phyloP scores from a whole-genome alignment of 495 filamentous ascomycete species.

The Clohesyomyces aquaticus region DNA sequence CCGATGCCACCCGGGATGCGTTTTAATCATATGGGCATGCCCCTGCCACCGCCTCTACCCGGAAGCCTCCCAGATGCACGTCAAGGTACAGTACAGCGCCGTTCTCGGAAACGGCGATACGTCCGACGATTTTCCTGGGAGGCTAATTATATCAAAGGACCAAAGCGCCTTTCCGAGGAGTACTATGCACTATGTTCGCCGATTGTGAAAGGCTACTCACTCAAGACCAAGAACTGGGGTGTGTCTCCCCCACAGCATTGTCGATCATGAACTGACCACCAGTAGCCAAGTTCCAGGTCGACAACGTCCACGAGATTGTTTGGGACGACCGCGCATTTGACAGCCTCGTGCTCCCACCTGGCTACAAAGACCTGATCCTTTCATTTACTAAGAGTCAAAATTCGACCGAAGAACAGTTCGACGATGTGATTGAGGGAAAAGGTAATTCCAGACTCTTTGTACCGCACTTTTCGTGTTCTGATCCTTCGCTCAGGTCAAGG shows the following conservation, averaged over 20 bases:
- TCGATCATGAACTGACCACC: conserved; percentile 45
- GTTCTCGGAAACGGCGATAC: background rate
- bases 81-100: too few relatives aligned
- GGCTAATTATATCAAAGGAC: conserved; percentile 11
- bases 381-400: conserved; percentile 56
- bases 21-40: background rate
- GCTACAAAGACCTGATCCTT: conserved; percentile 54
- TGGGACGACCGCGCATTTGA: conserved; percentile 52
- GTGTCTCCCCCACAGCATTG: background rate
- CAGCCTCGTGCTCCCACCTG: conserved; percentile 50
- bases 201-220: conserved; percentile 48
- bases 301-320: conserved; percentile 47
- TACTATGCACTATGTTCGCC: conserved; percentile 43
- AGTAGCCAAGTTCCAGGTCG: conserved; percentile 44
- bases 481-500: conserved; percentile 34
- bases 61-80: too few relatives aligned
- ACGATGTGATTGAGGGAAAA: conserved; percentile 59
- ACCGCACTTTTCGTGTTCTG: conserved; percentile 2
- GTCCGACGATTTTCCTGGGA: background rate
- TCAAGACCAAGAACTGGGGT: conserved; percentile 42
- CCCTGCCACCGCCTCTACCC: conserved; percentile 3
- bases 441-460: conserved; percentile 30
- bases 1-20: conserved; percentile 9
- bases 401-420: conserved; percentile 48
- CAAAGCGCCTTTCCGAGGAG: conserved; percentile 33